Base-by-base conservation (phyloP, 1,139 yeast species). In the Kluyveromyces marxianus region DNA sequence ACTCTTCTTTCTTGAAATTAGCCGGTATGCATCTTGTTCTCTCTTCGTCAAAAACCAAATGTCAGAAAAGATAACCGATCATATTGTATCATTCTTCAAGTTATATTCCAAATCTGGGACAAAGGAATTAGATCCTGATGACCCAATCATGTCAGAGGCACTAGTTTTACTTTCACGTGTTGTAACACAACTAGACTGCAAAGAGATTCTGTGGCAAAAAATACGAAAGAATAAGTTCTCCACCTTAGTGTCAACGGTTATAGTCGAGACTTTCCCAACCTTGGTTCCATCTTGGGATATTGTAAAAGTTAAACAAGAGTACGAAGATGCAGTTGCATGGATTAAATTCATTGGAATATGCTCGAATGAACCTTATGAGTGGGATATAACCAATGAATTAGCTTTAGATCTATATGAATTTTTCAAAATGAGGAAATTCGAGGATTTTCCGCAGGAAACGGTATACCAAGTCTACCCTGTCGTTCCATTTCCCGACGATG, bases 1-100 rank as follows among this genome's bases (percentile, higher is more conserved):
- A 42, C 33, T 62, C 4, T 48, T 60, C 51, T 47, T 60, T 27
- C 44, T 53, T 25, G 62, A 60, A 41, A 48, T 60, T n/a, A 41
- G 60, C 4, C 48, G 50, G 28, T 63, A 53, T 44, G 37, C 57
- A 3, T 51, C 50, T 35, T 40, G 50, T 4, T 45, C 64, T 2
- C 41, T 38, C 3, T 33, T 45, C 4, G 35, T 47, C 7, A 51
- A 43, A 41, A 33, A 32, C 8, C 48, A 51, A 25, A 49, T 60
- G 4, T 49, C 51, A 31, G 35, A 36, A 3, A 54, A 51, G 37
- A 55, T 63, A 21, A 25, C 59, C 7, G 54, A 57, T 35, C 57
- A 61, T 40, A 52, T 52, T 21, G 55, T 53, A 5, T 54, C 62
- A 1, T 62, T 60, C 46, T 61, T 61, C 44, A 52, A 49, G 25